Conservation (phyloP, 768 basidiomycete species). For the Boletus tomentosulus region DNA sequence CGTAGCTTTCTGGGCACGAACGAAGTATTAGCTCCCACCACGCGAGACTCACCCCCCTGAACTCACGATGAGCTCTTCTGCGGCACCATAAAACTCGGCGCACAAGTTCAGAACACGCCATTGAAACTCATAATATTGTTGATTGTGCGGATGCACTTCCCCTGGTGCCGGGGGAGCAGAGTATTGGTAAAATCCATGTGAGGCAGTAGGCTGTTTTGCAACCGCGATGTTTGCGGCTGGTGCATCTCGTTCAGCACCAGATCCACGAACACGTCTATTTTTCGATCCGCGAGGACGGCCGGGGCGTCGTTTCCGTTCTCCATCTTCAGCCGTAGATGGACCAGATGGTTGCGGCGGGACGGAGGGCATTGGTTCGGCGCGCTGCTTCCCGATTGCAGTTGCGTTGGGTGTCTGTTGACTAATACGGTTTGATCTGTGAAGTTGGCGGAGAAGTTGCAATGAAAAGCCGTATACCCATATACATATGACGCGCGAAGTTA, state of each 20-base stretch:
- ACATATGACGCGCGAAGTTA: conserved; percentile 9
- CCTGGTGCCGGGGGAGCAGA: conserved; percentile 40
- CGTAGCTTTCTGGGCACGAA: conserved; percentile 43
- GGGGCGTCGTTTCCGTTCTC: conserved; percentile 62
- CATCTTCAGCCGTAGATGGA: conserved; percentile 27
- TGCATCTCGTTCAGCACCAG: conserved; percentile 25
- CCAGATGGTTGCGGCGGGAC: conserved; percentile 21
- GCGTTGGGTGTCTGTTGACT: conserved; percentile 13
- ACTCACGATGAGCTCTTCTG: conserved; percentile 79
- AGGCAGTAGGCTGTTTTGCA: conserved; percentile 30
- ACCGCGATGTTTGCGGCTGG: conserved; percentile 11
- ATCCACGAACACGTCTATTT: conserved; percentile 51
- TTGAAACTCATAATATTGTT: conserved; percentile 82
- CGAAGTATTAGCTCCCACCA: conserved; percentile 3
- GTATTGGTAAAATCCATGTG: conserved; percentile 44
- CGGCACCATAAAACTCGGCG: conserved; percentile 81
- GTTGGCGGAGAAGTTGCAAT: conserved; percentile 2
- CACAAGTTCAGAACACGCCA: conserved; percentile 81
- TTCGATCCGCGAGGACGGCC: conserved; percentile 80
- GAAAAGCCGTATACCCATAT: not conserved
- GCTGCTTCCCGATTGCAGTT: conserved; percentile 17
- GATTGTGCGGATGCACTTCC: conserved; percentile 58
- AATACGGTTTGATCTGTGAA: conserved; percentile 22
- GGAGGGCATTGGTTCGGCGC: conserved; percentile 25
- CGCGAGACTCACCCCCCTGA: conserved; percentile 6